Base-by-base conservation (phyloP, 768 basidiomycete species). In the Psilocybe cubensis region DNA sequence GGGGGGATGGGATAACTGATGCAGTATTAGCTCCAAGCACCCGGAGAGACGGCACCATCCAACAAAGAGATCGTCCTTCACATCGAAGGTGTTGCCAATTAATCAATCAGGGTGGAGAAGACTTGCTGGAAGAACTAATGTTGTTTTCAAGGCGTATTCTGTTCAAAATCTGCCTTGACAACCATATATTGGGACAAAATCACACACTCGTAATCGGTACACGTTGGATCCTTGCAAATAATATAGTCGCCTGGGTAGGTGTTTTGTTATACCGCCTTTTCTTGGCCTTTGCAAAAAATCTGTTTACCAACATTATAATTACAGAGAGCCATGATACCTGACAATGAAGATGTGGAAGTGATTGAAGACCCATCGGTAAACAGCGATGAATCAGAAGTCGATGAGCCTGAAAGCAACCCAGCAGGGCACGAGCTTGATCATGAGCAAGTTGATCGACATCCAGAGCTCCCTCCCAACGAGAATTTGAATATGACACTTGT, bases 211-310 rank as follows among this genome's bases (percentile, higher is more conserved):
- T 71, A 0, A 50, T 71, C 1, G 68, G 70, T 12, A 68, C 64
- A 4, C 54, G 59, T 25, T 65, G 58, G 59, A 58, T 71, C 14
- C 43, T 71, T 6, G 66, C 63, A 10, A 48, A 33, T 4, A 66
- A 65, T 33, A 68, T 70, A 8, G 44, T 18, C 35, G 20, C 21
- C 18, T 72, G 68, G 70, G 69, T 70, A 6, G 31, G 68, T 60
- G n/a, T n/a, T 7, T 23, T 17, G 42, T 23, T 23, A 24, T 48
- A 12, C n/a, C n/a, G n/a, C n/a, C n/a, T n/a, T n/a, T n/a, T n/a
- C n/a, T n/a, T n/a, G n/a, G n/a, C n/a, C n/a, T n/a, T n/a, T n/a
- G n/a, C n/a, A n/a, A n/a, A n/a, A n/a, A n/a, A n/a, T n/a, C n/a
- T n/a, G n/a, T n/a, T n/a, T n/a, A n/a, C n/a, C n/a, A n/a, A n/a